Conservation (phyloP, 1,284 basidiomycete genomes). For the Ganoderma sp. region DNA sequence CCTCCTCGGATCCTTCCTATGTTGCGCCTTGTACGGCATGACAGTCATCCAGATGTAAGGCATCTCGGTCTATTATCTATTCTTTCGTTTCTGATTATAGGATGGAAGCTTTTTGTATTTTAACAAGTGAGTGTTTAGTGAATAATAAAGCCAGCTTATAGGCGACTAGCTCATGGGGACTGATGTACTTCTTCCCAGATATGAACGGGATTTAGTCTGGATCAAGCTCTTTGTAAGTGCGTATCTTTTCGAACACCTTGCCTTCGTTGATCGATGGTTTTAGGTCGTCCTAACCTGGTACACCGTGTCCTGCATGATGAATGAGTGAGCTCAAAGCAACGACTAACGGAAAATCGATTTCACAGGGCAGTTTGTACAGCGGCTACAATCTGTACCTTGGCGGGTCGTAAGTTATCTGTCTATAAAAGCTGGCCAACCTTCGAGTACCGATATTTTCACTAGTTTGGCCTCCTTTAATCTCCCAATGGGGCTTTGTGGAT, state of each 20-base stretch:
- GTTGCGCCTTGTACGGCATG: slow-evolving; percentile 1
- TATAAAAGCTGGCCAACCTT: no score
- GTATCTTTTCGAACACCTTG: not conserved
- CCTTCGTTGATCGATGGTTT: not conserved
- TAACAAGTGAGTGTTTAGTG: not conserved
- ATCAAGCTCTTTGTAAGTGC: not conserved
- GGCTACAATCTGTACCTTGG: no score
- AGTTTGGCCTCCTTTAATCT: no score
- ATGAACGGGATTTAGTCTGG: slow-evolving; percentile 2
- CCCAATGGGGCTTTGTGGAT: no score
- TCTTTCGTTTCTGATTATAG: not conserved
- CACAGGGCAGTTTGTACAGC: no score
- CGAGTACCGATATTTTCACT: no score
- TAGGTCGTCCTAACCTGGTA: not conserved
- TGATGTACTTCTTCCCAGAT: not conserved
- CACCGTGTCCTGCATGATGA: no score
- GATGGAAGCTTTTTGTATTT: not conserved
- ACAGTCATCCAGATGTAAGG: slow-evolving; percentile 3
- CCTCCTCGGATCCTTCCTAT: not conserved
- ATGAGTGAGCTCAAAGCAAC: no score
- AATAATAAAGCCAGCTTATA: no score
- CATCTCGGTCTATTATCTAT: no score
- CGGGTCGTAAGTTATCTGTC: no score
- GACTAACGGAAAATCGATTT: no score
- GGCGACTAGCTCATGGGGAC: not conserved